Evolutionary conservation across 225 moss, liverwort and hornwort species (phyloP).

Genomic region (Sphagnum tenellum): DNA sequence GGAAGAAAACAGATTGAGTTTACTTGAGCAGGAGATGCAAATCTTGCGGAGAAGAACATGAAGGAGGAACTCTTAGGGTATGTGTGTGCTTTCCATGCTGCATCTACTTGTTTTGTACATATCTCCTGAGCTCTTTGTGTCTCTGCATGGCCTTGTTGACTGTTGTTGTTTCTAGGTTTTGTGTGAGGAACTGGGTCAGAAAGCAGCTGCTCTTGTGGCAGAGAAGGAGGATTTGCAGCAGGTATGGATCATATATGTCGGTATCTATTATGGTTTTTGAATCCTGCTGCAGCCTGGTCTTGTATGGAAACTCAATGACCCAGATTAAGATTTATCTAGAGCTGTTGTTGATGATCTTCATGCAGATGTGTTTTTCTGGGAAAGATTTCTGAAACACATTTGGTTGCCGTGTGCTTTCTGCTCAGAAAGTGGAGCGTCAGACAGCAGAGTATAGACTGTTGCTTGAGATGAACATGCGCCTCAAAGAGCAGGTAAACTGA

Average conservation of each 20-base stretch:
- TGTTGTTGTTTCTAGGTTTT: conserved; percentile 19
- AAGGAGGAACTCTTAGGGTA: background rate
- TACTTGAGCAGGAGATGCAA: too few species aligned
- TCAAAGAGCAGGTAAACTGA: conserved; percentile 55
- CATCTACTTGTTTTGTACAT: too few species aligned
- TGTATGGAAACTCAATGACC: too few species aligned
- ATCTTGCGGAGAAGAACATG: too few species aligned
- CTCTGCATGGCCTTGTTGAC: too few species aligned
- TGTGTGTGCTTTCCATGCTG: background rate
- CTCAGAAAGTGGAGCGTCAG: conserved; percentile 54
- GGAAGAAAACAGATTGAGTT: background rate
- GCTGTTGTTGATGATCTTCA: background rate
- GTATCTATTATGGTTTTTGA: background rate
- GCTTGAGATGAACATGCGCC: conserved; percentile 37
- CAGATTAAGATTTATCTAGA: background rate
- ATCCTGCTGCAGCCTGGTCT: too few species aligned
- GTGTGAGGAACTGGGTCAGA: conserved; percentile 71
- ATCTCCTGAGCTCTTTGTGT: too few species aligned
- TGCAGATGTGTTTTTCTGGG: background rate
- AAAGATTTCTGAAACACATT: background rate
- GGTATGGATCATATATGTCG: background rate
- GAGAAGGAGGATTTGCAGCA: conserved; percentile 47
- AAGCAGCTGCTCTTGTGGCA: conserved; percentile 40
- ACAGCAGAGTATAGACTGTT: conserved; percentile 26
- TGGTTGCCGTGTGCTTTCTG: background rate